Evolutionary conservation across 139 green algal genomes (phyloP).

Genomic region (Coelastrella sp.): DNA sequence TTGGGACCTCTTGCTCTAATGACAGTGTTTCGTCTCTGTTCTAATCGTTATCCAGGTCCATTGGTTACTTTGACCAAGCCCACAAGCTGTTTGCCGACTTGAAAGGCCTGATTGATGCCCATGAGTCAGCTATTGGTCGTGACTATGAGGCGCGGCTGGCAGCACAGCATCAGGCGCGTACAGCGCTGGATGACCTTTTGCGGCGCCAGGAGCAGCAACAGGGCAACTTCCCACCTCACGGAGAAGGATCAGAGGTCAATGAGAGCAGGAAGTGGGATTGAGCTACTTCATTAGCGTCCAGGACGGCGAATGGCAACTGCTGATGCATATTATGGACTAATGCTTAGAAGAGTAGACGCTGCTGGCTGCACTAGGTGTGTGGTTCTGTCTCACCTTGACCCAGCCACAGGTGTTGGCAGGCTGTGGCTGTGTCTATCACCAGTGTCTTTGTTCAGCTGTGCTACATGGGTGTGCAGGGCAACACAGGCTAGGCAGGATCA

Average conservation of each 20-base stretch:
- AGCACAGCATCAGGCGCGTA: slow-evolving; percentile 24
- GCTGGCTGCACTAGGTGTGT: too few species aligned
- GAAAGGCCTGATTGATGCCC: slow-evolving; percentile 1
- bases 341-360: too few species aligned
- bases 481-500: too few species aligned
- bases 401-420: too few species aligned
- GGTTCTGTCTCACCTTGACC: too few species aligned
- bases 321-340: neutral
- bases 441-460: too few species aligned
- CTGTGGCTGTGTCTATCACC: too few species aligned
- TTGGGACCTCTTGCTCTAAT: too few species aligned
- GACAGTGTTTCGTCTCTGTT: neutral
- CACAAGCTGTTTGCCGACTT: slow-evolving; percentile 35
- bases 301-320: neutral
- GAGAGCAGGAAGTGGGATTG: slow-evolving; percentile 29
- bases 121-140: slow-evolving; percentile 14
- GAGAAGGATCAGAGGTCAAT: slow-evolving; percentile 24
- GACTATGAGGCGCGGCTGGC: slow-evolving; percentile 27
- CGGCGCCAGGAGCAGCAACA: slow-evolving; percentile 6
- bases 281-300: too few species aligned
- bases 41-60: slow-evolving; percentile 10
- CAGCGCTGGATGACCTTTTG: slow-evolving; percentile 10
- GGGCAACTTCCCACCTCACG: neutral
- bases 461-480: too few species aligned
- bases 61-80: slow-evolving; percentile 41